phyloP scores from a whole-genome alignment of 345 rosid genomes.

The Acer yangbiense region DNA sequence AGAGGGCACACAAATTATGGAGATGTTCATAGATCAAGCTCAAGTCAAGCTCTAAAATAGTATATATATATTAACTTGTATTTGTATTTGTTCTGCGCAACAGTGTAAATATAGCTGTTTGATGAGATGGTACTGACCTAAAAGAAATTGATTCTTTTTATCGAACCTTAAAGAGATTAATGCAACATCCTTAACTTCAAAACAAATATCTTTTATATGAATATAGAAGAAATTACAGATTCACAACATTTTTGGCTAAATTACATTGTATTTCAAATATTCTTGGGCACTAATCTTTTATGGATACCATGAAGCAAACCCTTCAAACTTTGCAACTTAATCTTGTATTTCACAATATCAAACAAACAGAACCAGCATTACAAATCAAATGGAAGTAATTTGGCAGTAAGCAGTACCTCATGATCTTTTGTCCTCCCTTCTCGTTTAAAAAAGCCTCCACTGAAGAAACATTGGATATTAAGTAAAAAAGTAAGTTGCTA shows the following conservation, averaged over 20 bases:
- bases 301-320: neutral
- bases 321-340: constrained; percentile 3
- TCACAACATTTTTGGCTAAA: neutral
- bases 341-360: neutral
- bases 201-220: neutral
- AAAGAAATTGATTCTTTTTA: neutral
- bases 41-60: too few species aligned
- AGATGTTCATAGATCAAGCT: neutral
- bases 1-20: neutral
- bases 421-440: constrained; percentile 96
- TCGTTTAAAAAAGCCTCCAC: constrained; percentile 98
- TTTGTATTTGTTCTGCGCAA: neutral
- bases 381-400: neutral
- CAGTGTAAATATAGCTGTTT: neutral
- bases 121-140: neutral
- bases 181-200: neutral
- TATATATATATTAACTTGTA: too few species aligned
- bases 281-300: neutral
- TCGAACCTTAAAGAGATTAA: neutral
- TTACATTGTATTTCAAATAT: neutral
- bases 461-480: constrained; percentile 35
- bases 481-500: constrained; percentile 16
- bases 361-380: neutral
- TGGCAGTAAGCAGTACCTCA: constrained; percentile 56
- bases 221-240: neutral